phyloP scores from a whole-genome alignment of 2,329 filamentous ascomycete species.

The Fusarium stilboides region DNA sequence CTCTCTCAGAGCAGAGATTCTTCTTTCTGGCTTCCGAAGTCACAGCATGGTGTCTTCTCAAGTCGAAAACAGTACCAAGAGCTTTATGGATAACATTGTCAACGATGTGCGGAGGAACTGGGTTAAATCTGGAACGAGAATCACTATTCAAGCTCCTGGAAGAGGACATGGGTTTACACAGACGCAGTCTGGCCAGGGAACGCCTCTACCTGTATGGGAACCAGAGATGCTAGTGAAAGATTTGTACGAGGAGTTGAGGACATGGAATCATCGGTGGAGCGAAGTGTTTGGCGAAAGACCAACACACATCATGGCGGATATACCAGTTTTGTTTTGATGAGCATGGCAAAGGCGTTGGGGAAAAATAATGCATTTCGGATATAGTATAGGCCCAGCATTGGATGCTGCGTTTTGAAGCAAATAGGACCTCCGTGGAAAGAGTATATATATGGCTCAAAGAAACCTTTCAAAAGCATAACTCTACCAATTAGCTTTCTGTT shows the following conservation, averaged over 20 bases:
- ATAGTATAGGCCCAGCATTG: conserved; percentile 13
- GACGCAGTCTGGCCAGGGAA: conserved; percentile 57
- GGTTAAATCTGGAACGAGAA: conserved; percentile 53
- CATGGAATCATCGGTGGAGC: conserved; percentile 56
- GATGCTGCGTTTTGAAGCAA: conserved; percentile 21
- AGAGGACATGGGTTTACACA: conserved; percentile 50
- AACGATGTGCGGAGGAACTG: conserved; percentile 64
- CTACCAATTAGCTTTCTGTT: not conserved
- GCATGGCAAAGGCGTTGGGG: conserved; percentile 46
- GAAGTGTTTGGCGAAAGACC: conserved; percentile 35
- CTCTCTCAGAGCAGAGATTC: conserved; percentile 31
- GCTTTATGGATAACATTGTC: conserved; percentile 61
- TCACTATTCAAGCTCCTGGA: conserved; percentile 59
- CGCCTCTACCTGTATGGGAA: conserved; percentile 53
- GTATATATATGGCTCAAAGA: not conserved
- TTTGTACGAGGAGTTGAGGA: conserved; percentile 51
- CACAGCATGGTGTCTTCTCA: not conserved
- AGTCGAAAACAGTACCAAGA: conserved; percentile 53
- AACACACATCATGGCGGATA: conserved; percentile 3
- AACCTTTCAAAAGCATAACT: not conserved
- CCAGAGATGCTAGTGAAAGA: conserved; percentile 50
- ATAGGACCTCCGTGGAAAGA: not conserved
- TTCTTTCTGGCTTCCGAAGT: conserved; percentile 45
- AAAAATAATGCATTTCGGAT: conserved; percentile 20
- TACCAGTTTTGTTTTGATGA: conserved; percentile 48